Evolutionary conservation across 768 basidiomycete genomes (phyloP), one percentile per base, ranked within the genome.

Genomic region (Cystofilobasidium bisporidii): DNA sequence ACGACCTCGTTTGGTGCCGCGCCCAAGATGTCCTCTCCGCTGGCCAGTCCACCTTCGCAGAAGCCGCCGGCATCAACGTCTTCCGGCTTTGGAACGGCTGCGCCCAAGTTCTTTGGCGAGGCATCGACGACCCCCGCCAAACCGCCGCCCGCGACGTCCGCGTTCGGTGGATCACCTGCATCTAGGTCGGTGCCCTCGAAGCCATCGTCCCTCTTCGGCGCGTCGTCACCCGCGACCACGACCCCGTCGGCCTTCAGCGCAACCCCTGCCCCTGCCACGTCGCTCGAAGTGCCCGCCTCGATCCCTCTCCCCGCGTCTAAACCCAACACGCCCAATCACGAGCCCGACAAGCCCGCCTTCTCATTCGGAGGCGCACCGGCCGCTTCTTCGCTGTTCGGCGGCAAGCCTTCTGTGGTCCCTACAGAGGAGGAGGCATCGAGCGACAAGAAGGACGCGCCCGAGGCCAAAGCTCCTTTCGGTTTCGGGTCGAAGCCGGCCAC

Each of bases 21-120:
- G 15, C 15, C 41, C 18, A 43, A 6, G 41, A 17, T 17, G 18
- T 43, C 41, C 3, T 43, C 41, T 8, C 41, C 41, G 15, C 41
- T 43, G 3, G 41, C 41, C 12, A 15, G 15, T 17, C 41, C 41
- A 8, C 6, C 36, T 36, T 5, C 36, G 36, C 36, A 36, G 36
- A 12, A 5, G 41, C 41, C 41, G 41, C 41, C 41, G 41, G n/a
- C n/a, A n/a, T 15, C 41, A 6, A 15, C 41, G 14, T 20, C 3
- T 43, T 3, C 41, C 12, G 18, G 41, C 41, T 43, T 43, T 17
- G 8, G 18, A 11, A 22, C 38, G 26, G 30, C 4, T 4, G 64
- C 40, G 40, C 40, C 64, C 15, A 53, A 36, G n/a, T 65, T 55
- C 26, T 65, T 65, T 20, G 64, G 55, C 14, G 38, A 26, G 38